phyloP scores from a whole-genome alignment of 305 asterid species.

The Fraxinus platypoda region DNA sequence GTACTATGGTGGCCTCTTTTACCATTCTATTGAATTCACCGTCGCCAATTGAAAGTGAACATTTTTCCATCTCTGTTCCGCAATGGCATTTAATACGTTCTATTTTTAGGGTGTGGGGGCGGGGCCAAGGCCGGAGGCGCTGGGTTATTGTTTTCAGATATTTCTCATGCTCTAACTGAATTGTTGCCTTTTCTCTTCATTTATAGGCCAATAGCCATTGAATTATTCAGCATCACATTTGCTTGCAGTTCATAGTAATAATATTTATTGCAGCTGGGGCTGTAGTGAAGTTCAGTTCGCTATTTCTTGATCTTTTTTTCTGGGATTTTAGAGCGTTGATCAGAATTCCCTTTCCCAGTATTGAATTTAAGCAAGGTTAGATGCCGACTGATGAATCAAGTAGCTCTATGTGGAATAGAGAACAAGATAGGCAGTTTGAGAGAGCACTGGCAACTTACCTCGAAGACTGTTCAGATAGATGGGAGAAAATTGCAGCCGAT shows the following conservation, averaged over 20 bases:
- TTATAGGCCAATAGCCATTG: neutral
- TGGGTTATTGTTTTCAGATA: slow-evolving; percentile 1
- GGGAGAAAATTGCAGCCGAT: slow-evolving; percentile 78
- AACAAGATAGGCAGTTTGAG: slow-evolving; percentile 77
- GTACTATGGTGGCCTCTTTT: slow-evolving; percentile 33
- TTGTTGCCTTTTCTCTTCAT: neutral
- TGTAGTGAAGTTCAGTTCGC: slow-evolving; percentile 19
- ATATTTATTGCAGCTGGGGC: slow-evolving; percentile 19
- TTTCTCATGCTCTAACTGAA: neutral
- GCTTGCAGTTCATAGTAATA: slow-evolving; percentile 23
- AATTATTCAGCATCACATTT: slow-evolving; percentile 13
- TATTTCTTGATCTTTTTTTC: slow-evolving; percentile 25
- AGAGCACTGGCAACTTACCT: slow-evolving; percentile 66
- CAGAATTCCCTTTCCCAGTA: neutral
- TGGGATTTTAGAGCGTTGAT: slow-evolving; percentile 15
- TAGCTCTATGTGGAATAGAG: slow-evolving; percentile 74
- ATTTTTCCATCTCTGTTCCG: neutral
- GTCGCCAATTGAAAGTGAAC: slow-evolving; percentile 27
- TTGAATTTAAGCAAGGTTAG: slow-evolving; percentile 31
- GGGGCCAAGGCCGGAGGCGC: neutral
- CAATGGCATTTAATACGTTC: neutral
- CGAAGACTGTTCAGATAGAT: slow-evolving; percentile 56
- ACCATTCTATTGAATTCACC: slow-evolving; percentile 29
- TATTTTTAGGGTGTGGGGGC: neutral
- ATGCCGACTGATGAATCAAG: slow-evolving; percentile 70